Conservation (phyloP, 2,329 filamentous ascomycete genomes). For the Sporothrix dimorphospora region DNA sequence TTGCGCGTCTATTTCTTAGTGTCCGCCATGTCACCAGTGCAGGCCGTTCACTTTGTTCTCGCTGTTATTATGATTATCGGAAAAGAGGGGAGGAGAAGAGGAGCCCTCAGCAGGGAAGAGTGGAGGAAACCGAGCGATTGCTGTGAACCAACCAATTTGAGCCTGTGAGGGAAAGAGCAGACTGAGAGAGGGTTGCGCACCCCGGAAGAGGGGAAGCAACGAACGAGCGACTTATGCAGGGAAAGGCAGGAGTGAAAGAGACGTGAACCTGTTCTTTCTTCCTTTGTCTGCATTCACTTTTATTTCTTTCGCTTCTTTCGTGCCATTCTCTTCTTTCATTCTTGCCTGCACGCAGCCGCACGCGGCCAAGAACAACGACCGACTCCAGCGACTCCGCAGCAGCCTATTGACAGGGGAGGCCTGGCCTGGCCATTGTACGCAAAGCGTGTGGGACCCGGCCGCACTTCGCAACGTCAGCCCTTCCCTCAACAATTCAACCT, state of each 20-base stretch:
- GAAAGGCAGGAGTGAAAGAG: too few species aligned
- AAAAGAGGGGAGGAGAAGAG: background rate
- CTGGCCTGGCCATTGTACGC: background rate
- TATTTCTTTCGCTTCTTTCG: background rate
- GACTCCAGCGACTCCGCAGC: background rate
- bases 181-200: background rate
- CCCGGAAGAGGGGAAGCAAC: background rate
- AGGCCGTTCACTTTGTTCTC: background rate
- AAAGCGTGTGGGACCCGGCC: background rate
- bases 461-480: background rate
- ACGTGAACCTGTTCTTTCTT: too few species aligned
- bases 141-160: slow-evolving; percentile 7
- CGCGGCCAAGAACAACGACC: background rate
- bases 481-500: background rate
- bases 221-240: too few species aligned
- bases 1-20: too few species aligned
- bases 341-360: background rate
- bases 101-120: background rate
- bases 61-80: background rate
- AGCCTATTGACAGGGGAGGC: background rate
- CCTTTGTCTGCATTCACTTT: background rate
- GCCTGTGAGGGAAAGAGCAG: background rate
- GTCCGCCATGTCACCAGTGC: background rate
- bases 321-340: background rate
- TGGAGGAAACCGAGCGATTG: background rate